phyloP scores from a whole-genome alignment of 192 early-diverging fungal genomes.

The Podila epigama region DNA sequence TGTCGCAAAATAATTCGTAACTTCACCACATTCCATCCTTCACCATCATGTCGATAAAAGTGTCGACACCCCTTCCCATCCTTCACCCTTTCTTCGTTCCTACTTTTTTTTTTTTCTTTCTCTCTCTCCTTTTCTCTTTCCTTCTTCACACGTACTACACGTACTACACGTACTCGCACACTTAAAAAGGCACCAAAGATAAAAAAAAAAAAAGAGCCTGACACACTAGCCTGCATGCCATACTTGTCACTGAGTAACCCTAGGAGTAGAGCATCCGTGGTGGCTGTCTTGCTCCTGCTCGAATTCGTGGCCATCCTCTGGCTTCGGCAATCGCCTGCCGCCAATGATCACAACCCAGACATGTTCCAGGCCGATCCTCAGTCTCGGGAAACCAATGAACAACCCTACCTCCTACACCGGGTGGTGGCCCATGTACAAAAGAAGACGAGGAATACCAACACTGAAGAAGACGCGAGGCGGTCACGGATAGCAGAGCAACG shows the following conservation, averaged over 20 bases:
- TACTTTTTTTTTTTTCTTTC: neutral
- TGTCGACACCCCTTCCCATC: neutral
- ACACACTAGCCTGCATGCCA: slow-evolving; percentile 18
- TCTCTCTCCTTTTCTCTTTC: neutral
- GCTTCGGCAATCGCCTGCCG: slow-evolving; percentile 6
- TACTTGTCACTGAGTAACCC: slow-evolving; percentile 16
- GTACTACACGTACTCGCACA: neutral
- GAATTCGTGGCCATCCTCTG: slow-evolving; percentile 37
- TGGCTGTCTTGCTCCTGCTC: slow-evolving; percentile 11
- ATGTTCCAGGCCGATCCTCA: neutral
- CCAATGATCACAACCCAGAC: neutral
- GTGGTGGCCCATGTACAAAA: too few relatives aligned
- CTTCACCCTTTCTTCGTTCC: neutral
- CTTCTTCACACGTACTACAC: neutral
- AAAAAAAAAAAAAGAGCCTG: neutral
- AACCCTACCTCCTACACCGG: neutral
- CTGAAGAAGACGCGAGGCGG: too few relatives aligned
- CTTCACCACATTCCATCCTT: slow-evolving; percentile 40
- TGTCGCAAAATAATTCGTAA: slow-evolving; percentile 8
- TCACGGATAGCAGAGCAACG: too few relatives aligned
- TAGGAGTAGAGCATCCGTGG: slow-evolving; percentile 19
- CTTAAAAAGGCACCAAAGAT: neutral
- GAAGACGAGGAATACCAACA: too few relatives aligned
- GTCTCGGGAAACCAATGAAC: neutral
- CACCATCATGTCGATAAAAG: neutral